Evolutionary conservation across 2,329 filamentous ascomycete genomes (phyloP).

Genomic region (Dendryphion nanum): DNA sequence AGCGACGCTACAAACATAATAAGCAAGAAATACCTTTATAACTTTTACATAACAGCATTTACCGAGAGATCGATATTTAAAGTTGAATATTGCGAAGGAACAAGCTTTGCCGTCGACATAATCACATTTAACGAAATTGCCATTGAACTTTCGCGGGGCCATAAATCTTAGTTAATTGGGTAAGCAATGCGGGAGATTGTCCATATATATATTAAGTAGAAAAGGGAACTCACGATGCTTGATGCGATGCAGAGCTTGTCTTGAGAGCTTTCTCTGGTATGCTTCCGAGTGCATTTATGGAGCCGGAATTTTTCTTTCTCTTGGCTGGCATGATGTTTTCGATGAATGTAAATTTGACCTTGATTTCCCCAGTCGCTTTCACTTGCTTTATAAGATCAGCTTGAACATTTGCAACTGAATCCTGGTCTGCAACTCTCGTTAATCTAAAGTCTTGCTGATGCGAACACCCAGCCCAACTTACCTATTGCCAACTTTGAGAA

Average conservation of each 20-base stretch:
- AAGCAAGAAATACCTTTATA: background rate
- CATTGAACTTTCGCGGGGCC: background rate
- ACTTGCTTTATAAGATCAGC: background rate
- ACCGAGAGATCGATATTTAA: slow-evolving; percentile 16
- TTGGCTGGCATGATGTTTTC: background rate
- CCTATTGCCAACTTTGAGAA: background rate
- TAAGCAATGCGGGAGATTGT: background rate
- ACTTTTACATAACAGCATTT: background rate
- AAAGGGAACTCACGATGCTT: background rate
- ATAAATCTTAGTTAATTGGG: background rate
- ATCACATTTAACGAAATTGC: background rate
- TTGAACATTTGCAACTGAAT: background rate
- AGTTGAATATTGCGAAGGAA: slow-evolving; percentile 13
- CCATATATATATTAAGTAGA: background rate
- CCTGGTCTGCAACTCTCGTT: no score
- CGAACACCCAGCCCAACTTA: background rate
- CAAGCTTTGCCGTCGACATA: background rate
- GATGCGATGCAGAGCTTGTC: background rate
- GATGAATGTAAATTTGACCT: background rate
- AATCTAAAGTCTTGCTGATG: no score
- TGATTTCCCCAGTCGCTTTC: background rate
- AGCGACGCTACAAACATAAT: background rate
- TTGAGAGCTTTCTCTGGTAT: background rate
- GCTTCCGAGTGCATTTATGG: background rate
- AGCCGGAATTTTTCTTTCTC: background rate